phyloP scores from a whole-genome alignment of 257 asterid genomes.

The Solanum sejunctum region DNA sequence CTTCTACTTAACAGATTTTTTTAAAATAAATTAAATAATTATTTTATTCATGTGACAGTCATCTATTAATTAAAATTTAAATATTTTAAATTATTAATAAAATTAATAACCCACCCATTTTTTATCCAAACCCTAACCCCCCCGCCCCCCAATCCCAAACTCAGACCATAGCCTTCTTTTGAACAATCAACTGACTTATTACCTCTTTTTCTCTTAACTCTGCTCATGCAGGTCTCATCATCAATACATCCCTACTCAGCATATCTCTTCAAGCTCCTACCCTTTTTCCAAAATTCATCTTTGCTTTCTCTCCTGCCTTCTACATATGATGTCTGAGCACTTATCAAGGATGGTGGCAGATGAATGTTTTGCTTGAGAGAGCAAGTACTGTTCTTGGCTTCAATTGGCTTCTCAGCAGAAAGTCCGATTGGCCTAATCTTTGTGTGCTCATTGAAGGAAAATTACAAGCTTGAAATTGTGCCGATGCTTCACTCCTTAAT shows the following conservation, averaged over 20 bases:
- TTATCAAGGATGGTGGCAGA: constrained; percentile 44
- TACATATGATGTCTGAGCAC: constrained; percentile 6
- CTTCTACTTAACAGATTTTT: too few species aligned
- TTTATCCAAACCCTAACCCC: too few species aligned
- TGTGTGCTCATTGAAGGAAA: constrained; percentile 94
- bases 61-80: too few species aligned
- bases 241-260: constrained; percentile 42
- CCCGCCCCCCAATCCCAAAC: not conserved
- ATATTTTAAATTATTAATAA: too few species aligned
- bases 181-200: constrained; percentile 16
- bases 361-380: constrained; percentile 56
- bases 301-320: constrained; percentile 37
- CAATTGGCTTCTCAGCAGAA: constrained; percentile 54
- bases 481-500: constrained; percentile 72
- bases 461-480: constrained; percentile 80
- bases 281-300: constrained; percentile 43
- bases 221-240: constrained; percentile 29
- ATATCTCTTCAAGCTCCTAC: constrained; percentile 49
- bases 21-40: too few species aligned
- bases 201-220: constrained; percentile 62
- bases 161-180: constrained; percentile 34
- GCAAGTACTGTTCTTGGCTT: constrained; percentile 32
- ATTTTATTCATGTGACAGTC: too few species aligned
- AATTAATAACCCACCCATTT: too few species aligned
- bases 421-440: constrained; percentile 71